phyloP scores from a whole-genome alignment of 2,329 filamentous ascomycete species.

The Sphaceloma murrayae region DNA sequence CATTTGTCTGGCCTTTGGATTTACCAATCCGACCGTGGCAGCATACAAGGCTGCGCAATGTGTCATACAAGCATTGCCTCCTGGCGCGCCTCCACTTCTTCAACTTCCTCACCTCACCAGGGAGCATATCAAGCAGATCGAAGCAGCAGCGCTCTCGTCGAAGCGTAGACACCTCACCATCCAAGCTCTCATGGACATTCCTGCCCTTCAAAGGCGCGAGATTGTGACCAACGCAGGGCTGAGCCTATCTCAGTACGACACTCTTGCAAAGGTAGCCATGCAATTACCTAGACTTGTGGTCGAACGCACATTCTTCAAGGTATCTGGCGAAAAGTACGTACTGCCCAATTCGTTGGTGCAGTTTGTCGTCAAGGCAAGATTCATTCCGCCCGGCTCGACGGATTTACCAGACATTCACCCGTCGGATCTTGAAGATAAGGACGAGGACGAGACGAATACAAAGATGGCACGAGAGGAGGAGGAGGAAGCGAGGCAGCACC shows the following conservation, averaged over 20 bases:
- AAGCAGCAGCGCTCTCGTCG: conserved; percentile 53
- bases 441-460: conserved; percentile 85
- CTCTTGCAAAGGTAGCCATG: conserved; percentile 64
- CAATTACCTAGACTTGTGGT: conserved; percentile 78
- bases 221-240: conserved; percentile 63
- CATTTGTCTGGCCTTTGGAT: conserved; percentile 79
- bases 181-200: conserved; percentile 79
- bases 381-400: conserved; percentile 75
- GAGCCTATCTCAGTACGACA: conserved; percentile 64
- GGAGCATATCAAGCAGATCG: conserved; percentile 51
- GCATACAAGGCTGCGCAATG: conserved; percentile 77
- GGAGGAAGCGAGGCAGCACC: conserved; percentile 53
- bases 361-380: conserved; percentile 87
- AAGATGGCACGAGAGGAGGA: conserved; percentile 64
- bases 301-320: conserved; percentile 96
- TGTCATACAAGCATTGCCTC: conserved; percentile 80
- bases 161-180: conserved; percentile 56
- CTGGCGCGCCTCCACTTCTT: conserved; percentile 74
- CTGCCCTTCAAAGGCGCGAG: conserved; percentile 64
- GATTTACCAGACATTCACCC: conserved; percentile 66
- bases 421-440: conserved; percentile 76
- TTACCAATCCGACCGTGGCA: conserved; percentile 69
- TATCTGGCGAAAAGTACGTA: conserved; percentile 84
- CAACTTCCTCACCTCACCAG: conserved; percentile 83
- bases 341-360: conserved; percentile 88